Evolutionary conservation across 2,329 filamentous ascomycete genomes (phyloP).

Genomic region (Phialophora macrospora): DNA sequence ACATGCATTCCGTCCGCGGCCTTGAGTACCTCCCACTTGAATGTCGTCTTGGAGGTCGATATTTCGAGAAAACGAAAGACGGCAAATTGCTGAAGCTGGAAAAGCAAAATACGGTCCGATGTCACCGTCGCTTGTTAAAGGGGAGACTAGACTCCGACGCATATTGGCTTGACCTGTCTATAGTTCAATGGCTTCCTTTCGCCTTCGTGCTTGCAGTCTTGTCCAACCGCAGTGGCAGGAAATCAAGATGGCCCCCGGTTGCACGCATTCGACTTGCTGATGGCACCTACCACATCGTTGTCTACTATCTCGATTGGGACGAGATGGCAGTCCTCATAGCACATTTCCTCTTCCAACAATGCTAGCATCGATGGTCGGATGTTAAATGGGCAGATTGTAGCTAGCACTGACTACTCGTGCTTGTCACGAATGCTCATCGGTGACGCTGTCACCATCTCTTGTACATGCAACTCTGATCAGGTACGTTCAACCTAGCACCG

Average conservation of each 20-base stretch:
- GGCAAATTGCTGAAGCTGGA: too few relatives aligned
- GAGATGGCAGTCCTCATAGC: not conserved
- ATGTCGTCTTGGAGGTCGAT: too few relatives aligned
- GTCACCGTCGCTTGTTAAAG: too few relatives aligned
- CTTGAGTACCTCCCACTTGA: too few relatives aligned
- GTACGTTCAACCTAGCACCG: constrained; percentile 5
- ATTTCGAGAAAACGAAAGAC: too few relatives aligned
- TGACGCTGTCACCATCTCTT: not conserved
- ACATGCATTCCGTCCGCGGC: too few relatives aligned
- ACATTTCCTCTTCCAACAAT: not conserved
- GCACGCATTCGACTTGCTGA: not conserved
- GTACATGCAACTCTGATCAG: not conserved
- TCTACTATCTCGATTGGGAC: not conserved
- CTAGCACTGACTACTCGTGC: not conserved
- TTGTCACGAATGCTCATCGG: not conserved
- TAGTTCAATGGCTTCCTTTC: too few relatives aligned
- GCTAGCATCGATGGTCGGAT: not conserved
- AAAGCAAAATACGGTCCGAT: too few relatives aligned
- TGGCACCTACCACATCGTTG: not conserved
- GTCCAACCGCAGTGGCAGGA: too few relatives aligned
- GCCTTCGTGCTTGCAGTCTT: too few relatives aligned
- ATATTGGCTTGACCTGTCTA: too few relatives aligned
- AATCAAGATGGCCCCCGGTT: not conserved
- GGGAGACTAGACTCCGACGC: too few relatives aligned
- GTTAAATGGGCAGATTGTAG: not conserved